These are phyloP conservation scores for Fusarium sp. DNA, from an alignment of 2,329 filamentous ascomycete genomes.

Conservation along the genomic window DNA sequence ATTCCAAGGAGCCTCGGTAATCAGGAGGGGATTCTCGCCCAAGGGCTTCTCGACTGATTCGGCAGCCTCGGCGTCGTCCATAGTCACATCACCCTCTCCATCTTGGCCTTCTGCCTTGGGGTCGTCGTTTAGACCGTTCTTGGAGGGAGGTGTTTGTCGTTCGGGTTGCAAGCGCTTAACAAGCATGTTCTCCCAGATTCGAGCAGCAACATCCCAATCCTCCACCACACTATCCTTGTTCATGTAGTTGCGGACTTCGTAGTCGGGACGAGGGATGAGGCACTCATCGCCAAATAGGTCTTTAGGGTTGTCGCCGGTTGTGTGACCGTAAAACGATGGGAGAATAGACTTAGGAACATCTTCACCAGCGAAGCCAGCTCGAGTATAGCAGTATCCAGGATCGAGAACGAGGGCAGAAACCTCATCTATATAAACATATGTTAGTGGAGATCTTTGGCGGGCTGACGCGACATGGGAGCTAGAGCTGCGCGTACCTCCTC, in stretches of 20 bases:
- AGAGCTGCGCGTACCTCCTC: slow-evolving; percentile 63
- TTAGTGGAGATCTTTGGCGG: slow-evolving; percentile 33
- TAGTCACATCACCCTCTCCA: slow-evolving; percentile 69
- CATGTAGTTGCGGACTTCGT: slow-evolving; percentile 94
- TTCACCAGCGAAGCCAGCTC: slow-evolving; percentile 97
- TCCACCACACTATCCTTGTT: slow-evolving; percentile 89
- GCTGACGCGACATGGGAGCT: slow-evolving; percentile 35
- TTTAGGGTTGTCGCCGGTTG: slow-evolving; percentile 59
- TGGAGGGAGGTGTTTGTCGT: slow-evolving; percentile 74
- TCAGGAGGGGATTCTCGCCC: slow-evolving; percentile 87
- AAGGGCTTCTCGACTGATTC: slow-evolving; percentile 78
- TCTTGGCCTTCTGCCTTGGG: slow-evolving; percentile 69
- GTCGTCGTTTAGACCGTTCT: slow-evolving; percentile 83
- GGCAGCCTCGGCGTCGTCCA: slow-evolving; percentile 60
- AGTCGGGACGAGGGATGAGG: slow-evolving; percentile 78
- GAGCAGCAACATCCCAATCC: slow-evolving; percentile 93
- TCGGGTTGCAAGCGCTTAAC: slow-evolving; percentile 87
- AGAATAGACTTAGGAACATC: slow-evolving; percentile 95
- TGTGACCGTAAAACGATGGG: slow-evolving; percentile 86
- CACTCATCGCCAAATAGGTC: slow-evolving; percentile 91
- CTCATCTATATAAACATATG: slow-evolving; percentile 74
- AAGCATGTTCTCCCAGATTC: slow-evolving; percentile 93
- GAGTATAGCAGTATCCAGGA: slow-evolving; percentile 89
- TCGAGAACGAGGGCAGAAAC: slow-evolving; percentile 97
- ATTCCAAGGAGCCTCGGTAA: slow-evolving; percentile 97